These are phyloP conservation scores for Clavariopsis aquatica DNA, from an alignment of 495 filamentous ascomycete genomes.

Conservation along the genomic window DNA sequence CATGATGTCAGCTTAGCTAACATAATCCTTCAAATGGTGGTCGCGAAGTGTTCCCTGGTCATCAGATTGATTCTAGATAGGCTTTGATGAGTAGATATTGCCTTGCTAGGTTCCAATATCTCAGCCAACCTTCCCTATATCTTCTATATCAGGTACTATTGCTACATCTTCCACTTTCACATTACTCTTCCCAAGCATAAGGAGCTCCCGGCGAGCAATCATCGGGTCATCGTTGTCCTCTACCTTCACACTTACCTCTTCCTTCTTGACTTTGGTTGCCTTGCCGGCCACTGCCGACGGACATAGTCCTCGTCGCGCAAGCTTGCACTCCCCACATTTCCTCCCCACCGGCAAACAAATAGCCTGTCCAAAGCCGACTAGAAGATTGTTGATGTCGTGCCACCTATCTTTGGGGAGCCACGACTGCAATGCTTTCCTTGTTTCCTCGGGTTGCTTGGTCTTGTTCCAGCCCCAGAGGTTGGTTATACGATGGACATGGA, in stretches of 20 bases:
- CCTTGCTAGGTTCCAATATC: not conserved
- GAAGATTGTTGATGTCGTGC: constrained; percentile 91
- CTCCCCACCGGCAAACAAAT: constrained; percentile 80
- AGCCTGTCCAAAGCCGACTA: constrained; percentile 89
- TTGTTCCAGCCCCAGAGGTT: constrained; percentile 96
- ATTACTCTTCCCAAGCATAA: constrained; percentile 16
- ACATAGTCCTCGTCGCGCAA: constrained; percentile 74
- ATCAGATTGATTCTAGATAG: too few relatives aligned
- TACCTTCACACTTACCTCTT: constrained; percentile 42
- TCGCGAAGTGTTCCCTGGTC: too few relatives aligned
- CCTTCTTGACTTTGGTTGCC: constrained; percentile 47
- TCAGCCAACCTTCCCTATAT: constrained; percentile 18
- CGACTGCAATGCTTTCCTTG: constrained; percentile 69
- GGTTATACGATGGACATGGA: constrained; percentile 82
- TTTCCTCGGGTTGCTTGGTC: constrained; percentile 83
- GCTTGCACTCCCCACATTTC: constrained; percentile 77
- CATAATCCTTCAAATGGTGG: too few relatives aligned
- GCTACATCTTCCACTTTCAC: constrained; percentile 37
- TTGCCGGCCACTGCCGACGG: constrained; percentile 62
- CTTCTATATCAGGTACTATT: constrained; percentile 37
- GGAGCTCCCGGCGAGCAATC: constrained; percentile 49
- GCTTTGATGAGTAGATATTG: not conserved
- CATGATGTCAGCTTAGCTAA: too few relatives aligned
- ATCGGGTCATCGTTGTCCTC: constrained; percentile 38
- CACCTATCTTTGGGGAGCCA: constrained; percentile 88